Conservation (phyloP, 2,329 filamentous ascomycete species). For the Chaetomium olivaceum region DNA sequence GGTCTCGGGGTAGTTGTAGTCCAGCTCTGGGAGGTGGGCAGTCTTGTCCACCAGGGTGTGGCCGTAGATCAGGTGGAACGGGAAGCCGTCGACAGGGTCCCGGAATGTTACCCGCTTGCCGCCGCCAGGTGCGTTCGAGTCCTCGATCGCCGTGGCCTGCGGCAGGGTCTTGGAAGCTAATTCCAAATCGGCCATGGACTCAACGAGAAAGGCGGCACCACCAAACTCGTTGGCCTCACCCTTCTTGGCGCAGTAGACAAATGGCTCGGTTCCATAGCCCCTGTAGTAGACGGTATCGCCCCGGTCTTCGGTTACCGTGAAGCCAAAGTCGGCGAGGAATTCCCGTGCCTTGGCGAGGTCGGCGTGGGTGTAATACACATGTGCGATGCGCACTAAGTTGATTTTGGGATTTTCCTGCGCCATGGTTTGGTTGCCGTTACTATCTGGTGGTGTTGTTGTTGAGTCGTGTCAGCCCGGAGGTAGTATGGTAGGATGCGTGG, state of each 20-base stretch:
- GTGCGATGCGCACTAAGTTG: slow-evolving; percentile 8
- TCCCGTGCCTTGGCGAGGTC: slow-evolving; percentile 10
- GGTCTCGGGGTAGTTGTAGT: slow-evolving; percentile 6
- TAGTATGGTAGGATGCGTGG: background rate
- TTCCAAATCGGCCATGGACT: slow-evolving; percentile 7
- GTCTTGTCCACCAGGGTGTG: background rate
- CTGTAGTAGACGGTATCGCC: slow-evolving; percentile 13
- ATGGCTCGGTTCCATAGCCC: slow-evolving; percentile 10
- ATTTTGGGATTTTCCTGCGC: background rate
- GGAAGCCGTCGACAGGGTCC: slow-evolving; percentile 11
- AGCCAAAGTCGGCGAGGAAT: slow-evolving; percentile 7
- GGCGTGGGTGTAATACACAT: slow-evolving; percentile 11
- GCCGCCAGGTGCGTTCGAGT: slow-evolving; percentile 11
- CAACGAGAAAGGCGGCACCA: slow-evolving; percentile 9
- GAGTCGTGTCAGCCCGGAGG: background rate
- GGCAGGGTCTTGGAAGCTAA: slow-evolving; percentile 2
- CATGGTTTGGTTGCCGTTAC: background rate
- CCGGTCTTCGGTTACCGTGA: slow-evolving; percentile 3
- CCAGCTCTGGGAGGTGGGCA: background rate
- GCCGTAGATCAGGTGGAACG: slow-evolving; percentile 9
- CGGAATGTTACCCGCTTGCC: slow-evolving; percentile 10
- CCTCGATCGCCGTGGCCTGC: slow-evolving; percentile 2
- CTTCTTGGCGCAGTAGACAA: slow-evolving; percentile 7
- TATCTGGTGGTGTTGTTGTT: background rate
- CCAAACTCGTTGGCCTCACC: slow-evolving; percentile 5